Evolutionary conservation across 129 eudicot species (phyloP).

Genomic region (Pseudognaphalium luteoalbum): DNA sequence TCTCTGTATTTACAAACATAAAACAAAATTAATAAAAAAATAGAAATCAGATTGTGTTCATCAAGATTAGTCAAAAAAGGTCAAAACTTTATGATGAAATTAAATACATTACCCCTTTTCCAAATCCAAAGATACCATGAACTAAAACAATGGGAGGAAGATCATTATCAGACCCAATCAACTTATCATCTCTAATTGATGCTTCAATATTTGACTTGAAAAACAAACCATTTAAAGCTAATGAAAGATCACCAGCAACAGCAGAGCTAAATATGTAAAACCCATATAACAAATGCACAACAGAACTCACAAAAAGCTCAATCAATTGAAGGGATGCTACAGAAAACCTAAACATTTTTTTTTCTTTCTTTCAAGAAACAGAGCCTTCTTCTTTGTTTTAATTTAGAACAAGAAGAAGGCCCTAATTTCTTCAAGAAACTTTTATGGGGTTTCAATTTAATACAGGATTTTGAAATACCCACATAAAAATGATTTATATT

Average conservation of each 20-base stretch:
- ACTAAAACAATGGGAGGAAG: slow-evolving; percentile 94
- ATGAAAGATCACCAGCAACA: slow-evolving; percentile 80
- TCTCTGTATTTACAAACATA: slow-evolving; percentile 43
- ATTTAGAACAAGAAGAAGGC: slow-evolving; percentile 47
- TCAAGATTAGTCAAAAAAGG: background rate
- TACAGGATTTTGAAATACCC: slow-evolving; percentile 17
- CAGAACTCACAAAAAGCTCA: slow-evolving; percentile 70
- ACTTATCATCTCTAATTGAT: slow-evolving; percentile 35
- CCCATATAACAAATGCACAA: slow-evolving; percentile 77
- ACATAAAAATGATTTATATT: background rate
- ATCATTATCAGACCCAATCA: slow-evolving; percentile 39
- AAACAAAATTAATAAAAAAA: background rate
- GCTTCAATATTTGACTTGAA: slow-evolving; percentile 49
- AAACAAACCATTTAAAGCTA: slow-evolving; percentile 53
- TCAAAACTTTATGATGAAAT: background rate
- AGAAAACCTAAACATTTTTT: slow-evolving; percentile 73
- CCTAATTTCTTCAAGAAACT: slow-evolving; percentile 34
- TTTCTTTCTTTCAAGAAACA: slow-evolving; percentile 27
- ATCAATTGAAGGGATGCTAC: slow-evolving; percentile 58
- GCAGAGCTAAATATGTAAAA: slow-evolving; percentile 93
- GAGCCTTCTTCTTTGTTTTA: slow-evolving; percentile 52
- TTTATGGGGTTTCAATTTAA: slow-evolving; percentile 19
- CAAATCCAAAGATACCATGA: slow-evolving; percentile 98
- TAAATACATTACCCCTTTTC: slow-evolving; percentile 75
- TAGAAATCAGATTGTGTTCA: background rate